These are phyloP conservation scores for Penicillium sp. DNA, from an alignment of 2,329 filamentous ascomycete genomes.

Conservation along the genomic window DNA sequence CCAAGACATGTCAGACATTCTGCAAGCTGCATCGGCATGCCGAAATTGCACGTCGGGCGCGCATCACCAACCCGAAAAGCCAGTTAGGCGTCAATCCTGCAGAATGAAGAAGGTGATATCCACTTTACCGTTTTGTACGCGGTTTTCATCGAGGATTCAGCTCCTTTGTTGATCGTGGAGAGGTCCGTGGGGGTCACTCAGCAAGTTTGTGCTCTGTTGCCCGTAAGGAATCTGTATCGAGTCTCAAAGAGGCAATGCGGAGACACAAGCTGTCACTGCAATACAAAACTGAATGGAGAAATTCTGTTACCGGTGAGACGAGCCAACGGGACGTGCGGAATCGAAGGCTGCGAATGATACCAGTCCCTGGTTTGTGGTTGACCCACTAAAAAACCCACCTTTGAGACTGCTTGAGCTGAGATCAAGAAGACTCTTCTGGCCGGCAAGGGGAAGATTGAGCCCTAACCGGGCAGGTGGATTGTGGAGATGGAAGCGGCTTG, in stretches of 20 bases:
- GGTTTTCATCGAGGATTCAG: neutral
- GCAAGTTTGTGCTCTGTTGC: neutral
- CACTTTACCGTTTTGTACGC: neutral
- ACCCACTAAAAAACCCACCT: conserved; percentile 14
- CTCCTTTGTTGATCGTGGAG: neutral
- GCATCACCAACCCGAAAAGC: conserved; percentile 1
- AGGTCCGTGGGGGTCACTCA: conserved; percentile 7
- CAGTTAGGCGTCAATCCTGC: conserved; percentile 8
- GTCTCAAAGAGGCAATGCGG: conserved; percentile 4
- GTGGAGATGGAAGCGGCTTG: conserved; percentile 3
- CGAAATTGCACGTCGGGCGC: conserved; percentile 9
- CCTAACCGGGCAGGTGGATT: conserved; percentile 10
- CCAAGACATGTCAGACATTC: neutral
- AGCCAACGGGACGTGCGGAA: conserved; percentile 1
- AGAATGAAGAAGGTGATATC: neutral
- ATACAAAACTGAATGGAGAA: neutral
- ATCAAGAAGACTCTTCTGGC: conserved; percentile 16
- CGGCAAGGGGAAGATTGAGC: neutral
- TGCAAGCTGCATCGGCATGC: conserved; percentile 9
- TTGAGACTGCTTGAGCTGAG: conserved; percentile 13
- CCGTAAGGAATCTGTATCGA: neutral
- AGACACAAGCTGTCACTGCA: neutral
- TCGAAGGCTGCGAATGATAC: conserved; percentile 13
- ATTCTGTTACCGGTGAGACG: conserved; percentile 20
- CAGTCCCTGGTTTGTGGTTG: conserved; percentile 1